Evolutionary conservation across 208 protist genomes (phyloP), one percentile per base, ranked within the genome.

Genomic region (Leishmania lainsoni): DNA sequence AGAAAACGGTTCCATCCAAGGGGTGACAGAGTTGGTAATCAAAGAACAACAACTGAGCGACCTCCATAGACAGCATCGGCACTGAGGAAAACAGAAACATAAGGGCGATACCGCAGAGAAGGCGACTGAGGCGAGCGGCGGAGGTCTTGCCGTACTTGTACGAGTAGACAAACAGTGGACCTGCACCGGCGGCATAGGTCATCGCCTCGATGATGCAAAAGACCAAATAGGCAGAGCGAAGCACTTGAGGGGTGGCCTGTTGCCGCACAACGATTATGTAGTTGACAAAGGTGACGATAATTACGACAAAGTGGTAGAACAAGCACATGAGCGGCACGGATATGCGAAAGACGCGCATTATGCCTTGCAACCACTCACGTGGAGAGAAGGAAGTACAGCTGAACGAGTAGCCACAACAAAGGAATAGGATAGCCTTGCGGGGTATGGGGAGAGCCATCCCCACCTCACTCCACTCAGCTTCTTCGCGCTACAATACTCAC

Each of bases 81-180:
- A 96, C 70, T 1, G 92, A 94, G 29, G 86, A 92, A 16, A 74
- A 78, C n/a, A 90, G 42, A 71, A 93, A 95, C 89, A 95, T 94
- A 2, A 93, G 54, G 9, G 83, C 82, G 17, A 94, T 87, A 12
- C 92, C 94, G 14, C 32, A 42, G 16, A 91, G 79, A 51, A 95
- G 66, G 6, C 89, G 70, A 16, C 63, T 83, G 26, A 81, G 58
- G 35, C 91, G 81, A 29, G 75, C 74, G 22, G 71, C 63, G 26
- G 80, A 78, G 3, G 88, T 91, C 5, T 75, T 65, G n/a, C 90
- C 91, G 78, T 97, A 97, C 80, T 95, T 96, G 85, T 96, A 97
- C 42, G 90, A 81, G 78, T 93, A 95, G 5, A 97, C 84, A 80
- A 96, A 94, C 26, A 96, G 83, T 39, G 94, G 94, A 9, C 78